These are phyloP conservation scores for Pyrenula massariospora DNA, from an alignment of 495 filamentous ascomycete species.

Conservation along the genomic window DNA sequence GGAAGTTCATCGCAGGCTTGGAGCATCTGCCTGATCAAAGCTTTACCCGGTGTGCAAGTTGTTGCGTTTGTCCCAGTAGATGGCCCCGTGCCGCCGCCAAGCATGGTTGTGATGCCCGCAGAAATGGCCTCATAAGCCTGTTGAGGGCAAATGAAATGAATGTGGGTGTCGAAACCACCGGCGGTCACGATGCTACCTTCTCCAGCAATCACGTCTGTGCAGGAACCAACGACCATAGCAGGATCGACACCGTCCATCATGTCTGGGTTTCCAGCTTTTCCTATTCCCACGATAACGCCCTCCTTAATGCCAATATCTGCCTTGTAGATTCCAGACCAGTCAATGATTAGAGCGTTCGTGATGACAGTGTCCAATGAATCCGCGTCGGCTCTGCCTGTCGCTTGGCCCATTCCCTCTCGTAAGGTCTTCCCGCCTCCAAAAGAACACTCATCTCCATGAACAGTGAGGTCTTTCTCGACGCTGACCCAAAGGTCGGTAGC, in stretches of 20 bases:
- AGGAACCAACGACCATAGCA: slow-evolving; percentile 72
- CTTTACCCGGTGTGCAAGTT: slow-evolving; percentile 82
- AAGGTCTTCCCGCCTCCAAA: slow-evolving; percentile 95
- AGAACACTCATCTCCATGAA: slow-evolving; percentile 86
- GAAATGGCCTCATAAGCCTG: slow-evolving; percentile 79
- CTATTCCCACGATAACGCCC: slow-evolving; percentile 80
- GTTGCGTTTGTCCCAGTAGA: slow-evolving; percentile 92
- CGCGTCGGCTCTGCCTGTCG: slow-evolving; percentile 56
- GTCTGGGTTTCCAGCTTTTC: slow-evolving; percentile 94
- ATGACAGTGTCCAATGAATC: slow-evolving; percentile 79
- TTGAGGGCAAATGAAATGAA: slow-evolving; percentile 96
- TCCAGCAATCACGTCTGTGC: slow-evolving; percentile 92
- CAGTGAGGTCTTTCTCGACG: slow-evolving; percentile 78
- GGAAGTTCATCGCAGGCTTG: slow-evolving; percentile 82
- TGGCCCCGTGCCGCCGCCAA: slow-evolving; percentile 91
- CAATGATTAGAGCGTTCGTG: slow-evolving; percentile 85
- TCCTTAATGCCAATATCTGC: slow-evolving; percentile 92
- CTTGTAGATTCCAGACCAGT: slow-evolving; percentile 91
- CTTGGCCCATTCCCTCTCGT: slow-evolving; percentile 94
- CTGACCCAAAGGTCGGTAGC: slow-evolving; percentile 83
- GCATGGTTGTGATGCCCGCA: slow-evolving; percentile 82
- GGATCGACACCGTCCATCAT: slow-evolving; percentile 81
- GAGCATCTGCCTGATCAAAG: slow-evolving; percentile 84
- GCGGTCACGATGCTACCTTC: slow-evolving; percentile 90
- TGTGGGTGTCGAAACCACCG: slow-evolving; percentile 85